These are phyloP conservation scores for Phialophora chinensis DNA, from an alignment of 2,329 filamentous ascomycete genomes.

Conservation along the genomic window DNA sequence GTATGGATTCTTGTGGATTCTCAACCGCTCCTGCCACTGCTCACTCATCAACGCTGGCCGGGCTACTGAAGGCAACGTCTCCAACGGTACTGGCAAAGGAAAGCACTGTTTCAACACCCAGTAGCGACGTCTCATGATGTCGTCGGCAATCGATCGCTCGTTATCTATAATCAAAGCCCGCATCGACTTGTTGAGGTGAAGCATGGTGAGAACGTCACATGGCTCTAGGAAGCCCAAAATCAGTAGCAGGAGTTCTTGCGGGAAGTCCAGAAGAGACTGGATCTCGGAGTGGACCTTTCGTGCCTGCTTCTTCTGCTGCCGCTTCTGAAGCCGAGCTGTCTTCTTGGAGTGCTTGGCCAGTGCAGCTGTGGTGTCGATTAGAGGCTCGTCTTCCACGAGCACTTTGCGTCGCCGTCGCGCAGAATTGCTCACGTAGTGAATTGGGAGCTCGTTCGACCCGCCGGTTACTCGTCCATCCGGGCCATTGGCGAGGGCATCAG, in stretches of 20 bases:
- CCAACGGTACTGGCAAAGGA: constrained; percentile 33
- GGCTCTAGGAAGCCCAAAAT: constrained; percentile 33
- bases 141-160: constrained; percentile 31
- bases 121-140: constrained; percentile 34
- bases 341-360: constrained; percentile 37
- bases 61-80: constrained; percentile 28
- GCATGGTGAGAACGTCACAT: constrained; percentile 32
- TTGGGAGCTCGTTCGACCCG: constrained; percentile 3
- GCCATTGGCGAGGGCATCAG: neutral
- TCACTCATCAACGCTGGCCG: constrained; percentile 32
- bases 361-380: constrained; percentile 36
- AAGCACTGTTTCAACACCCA: constrained; percentile 38
- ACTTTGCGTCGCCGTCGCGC: constrained; percentile 7
- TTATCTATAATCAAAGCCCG: constrained; percentile 34
- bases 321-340: constrained; percentile 32
- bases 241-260: constrained; percentile 32
- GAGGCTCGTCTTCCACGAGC: constrained; percentile 29
- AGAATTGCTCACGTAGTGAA: constrained; percentile 14
- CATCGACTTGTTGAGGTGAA: constrained; percentile 29
- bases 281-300: constrained; percentile 31
- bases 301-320: constrained; percentile 33
- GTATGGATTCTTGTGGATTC: constrained; percentile 38
- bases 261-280: constrained; percentile 36
- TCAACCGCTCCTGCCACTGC: constrained; percentile 33
- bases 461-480: neutral